Base-by-base conservation (phyloP, 2,329 filamentous ascomycete genomes). In the Phaeosphaeriaceae sp. region DNA sequence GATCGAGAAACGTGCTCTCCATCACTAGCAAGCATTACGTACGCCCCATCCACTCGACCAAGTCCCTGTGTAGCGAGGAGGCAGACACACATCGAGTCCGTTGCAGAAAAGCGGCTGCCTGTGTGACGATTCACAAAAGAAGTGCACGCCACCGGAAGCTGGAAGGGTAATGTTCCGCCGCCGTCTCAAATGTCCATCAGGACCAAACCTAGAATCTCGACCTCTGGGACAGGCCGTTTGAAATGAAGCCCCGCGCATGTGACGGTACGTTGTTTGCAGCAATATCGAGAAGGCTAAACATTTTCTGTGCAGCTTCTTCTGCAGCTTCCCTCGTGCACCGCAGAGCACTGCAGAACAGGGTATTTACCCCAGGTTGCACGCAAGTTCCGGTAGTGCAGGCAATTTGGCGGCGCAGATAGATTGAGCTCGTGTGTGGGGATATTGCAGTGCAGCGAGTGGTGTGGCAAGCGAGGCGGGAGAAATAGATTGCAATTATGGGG, bases 401-500 rank as follows among this genome's bases (percentile, higher is more conserved):
- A 66, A 67, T 62, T 53, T 67, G 59, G 62, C 46, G 55, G 57
- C 48, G 47, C 56, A 50, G 51, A 61, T 69, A 74, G 60, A 76
- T 75, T 69, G 63, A 55, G 31, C 31, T 11, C 27, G 50, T 57
- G 47, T 57, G 69, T 72, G 72, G 72, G 71, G 71, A 67, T 62
- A 70, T 70, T 54, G 66, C 61, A 53, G 60, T 58, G 54, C 53
- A 52, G 60, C 61, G 61, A 62, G 44, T 65, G 57, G 61, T 56
- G 51, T 60, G 40, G 49, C 41, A 62, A 62, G 62, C 50, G 60
- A 55, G 51, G 57, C 60, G 68, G 68, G 49, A 63, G 63, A 47
- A 66, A 66, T 74, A 75, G 62, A 76, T 69, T 75, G 60, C 59
- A 70, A 66, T 33, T 67, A 71, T 70, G 74, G 67, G 70, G 68